Base-by-base conservation (phyloP, 306 rosid species). In the Acmispon strigosus region DNA sequence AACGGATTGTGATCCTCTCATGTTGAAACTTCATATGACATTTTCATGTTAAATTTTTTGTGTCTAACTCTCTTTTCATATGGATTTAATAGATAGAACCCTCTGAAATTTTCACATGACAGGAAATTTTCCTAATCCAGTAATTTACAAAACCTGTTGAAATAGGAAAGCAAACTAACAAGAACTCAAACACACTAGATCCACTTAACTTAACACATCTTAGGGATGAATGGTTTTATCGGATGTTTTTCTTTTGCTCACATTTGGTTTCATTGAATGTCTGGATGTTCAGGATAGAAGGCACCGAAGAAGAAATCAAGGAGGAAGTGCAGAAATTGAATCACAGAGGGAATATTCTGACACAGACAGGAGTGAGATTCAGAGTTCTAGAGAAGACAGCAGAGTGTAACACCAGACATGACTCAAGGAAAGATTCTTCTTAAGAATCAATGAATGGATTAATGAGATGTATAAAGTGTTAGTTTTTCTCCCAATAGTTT, bases 291-390 rank as follows among this genome's bases (percentile, higher is more conserved):
- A 92, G 97, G 96, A 92, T 72, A 89, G 96, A 71, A 87, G 97
- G 83, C 82, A 76, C 72, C 73, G 96, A 62, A 86, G 96, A 86
- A 81, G 96, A 84, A 83, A 77, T 41, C 85, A 80, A 75, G 96
- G 72, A 1, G 83, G 73, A 18, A 89, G 90, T 82, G 81, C 72
- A 74, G 97, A 91, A 80, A 87, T 82, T 7, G 97, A 91, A 36
- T 84, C 93, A 18, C 96, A 87, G 72, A 87, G 71, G 74, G 96
- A 85, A 57, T 73, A 43, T 62, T 89, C 97, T 13, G 97, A 92
- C 43, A 89, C 96, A 7, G 97, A 92, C 51, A 75, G 66, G 78
- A 90, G 96, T 67, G 96, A 90, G 60, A 70, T 83, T 60, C 90
- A 80, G 1, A 80, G 59, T 70, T 86, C 88, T 55, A 85, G 87